phyloP scores from a whole-genome alignment of 768 basidiomycete genomes.

The Boletellus ananiceps region DNA sequence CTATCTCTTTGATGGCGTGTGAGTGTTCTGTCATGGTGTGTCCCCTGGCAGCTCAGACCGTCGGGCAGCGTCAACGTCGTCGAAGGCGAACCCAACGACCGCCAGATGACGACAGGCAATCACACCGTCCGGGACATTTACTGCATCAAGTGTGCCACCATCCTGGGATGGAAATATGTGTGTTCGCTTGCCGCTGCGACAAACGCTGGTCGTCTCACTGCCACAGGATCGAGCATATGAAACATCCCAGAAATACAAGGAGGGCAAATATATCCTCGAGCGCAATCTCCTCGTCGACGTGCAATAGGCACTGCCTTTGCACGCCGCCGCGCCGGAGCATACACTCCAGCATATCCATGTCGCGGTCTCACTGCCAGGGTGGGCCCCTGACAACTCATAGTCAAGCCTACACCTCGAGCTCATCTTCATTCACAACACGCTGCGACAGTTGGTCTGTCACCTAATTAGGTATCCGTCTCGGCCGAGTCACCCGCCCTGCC shows the following conservation, averaged over 20 bases:
- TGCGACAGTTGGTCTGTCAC: constrained; percentile 21
- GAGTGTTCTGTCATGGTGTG: constrained; percentile 34
- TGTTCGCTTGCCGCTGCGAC: background rate
- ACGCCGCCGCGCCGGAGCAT: constrained; percentile 7
- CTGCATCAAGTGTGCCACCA: constrained; percentile 83
- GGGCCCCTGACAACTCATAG: constrained; percentile 9
- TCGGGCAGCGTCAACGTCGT: constrained; percentile 78
- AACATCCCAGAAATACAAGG: constrained; percentile 91
- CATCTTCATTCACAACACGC: constrained; percentile 15
- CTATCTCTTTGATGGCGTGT: constrained; percentile 93
- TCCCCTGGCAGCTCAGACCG: constrained; percentile 6
- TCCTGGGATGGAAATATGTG: constrained; percentile 98
- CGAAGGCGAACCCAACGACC: constrained; percentile 85
- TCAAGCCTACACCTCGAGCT: constrained; percentile 15
- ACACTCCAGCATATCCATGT: constrained; percentile 5
- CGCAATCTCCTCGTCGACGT: constrained; percentile 85
- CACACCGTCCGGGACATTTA: constrained; percentile 96
- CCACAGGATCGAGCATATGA: constrained; percentile 91
- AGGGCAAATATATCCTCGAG: constrained; percentile 97
- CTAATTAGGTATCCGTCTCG: constrained; percentile 20
- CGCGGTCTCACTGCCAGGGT: constrained; percentile 14
- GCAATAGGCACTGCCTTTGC: constrained; percentile 44
- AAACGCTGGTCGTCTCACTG: constrained; percentile 1
- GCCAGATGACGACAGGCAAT: constrained; percentile 94
- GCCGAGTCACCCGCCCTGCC: constrained; percentile 10